Evolutionary conservation across 345 rosid genomes (phyloP).

Genomic region (Microthlaspi erraticum): DNA sequence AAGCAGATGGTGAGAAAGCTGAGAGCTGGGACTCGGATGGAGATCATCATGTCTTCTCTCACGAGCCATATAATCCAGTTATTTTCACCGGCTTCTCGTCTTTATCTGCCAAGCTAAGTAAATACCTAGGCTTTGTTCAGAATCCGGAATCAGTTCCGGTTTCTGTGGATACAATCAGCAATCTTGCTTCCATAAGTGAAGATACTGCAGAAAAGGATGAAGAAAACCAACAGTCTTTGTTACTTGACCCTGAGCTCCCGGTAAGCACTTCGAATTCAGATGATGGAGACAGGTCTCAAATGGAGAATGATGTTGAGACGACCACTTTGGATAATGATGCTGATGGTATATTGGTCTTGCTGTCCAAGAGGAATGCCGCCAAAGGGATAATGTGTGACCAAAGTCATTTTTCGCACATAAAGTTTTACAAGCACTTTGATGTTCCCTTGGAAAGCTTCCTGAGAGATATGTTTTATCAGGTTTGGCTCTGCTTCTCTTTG

Average conservation of each 20-base stretch:
- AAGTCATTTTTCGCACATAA: conserved; percentile 92
- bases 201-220: conserved; percentile 45
- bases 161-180: conserved; percentile 40
- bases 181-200: conserved; percentile 45
- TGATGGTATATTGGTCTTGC: conserved; percentile 88
- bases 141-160: conserved; percentile 54
- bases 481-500: conserved; percentile 33
- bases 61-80: conserved; percentile 78
- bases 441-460: conserved; percentile 88
- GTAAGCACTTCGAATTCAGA: conserved; percentile 39
- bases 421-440: conserved; percentile 88
- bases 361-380: conserved; percentile 73
- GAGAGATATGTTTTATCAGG: conserved; percentile 85
- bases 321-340: conserved; percentile 60
- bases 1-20: conserved; percentile 40
- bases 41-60: conserved; percentile 53
- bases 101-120: conserved; percentile 72
- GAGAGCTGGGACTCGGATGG: conserved; percentile 45
- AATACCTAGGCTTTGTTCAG: conserved; percentile 63
- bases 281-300: conserved; percentile 48
- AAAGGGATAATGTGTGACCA: conserved; percentile 82
- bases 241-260: conserved; percentile 43
- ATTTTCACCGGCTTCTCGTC: conserved; percentile 76
- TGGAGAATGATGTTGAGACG: conserved; percentile 52
- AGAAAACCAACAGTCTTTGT: conserved; percentile 44